Conservation (phyloP, 2,329 filamentous ascomycete genomes). For the Verticillium nonalfalfae region DNA sequence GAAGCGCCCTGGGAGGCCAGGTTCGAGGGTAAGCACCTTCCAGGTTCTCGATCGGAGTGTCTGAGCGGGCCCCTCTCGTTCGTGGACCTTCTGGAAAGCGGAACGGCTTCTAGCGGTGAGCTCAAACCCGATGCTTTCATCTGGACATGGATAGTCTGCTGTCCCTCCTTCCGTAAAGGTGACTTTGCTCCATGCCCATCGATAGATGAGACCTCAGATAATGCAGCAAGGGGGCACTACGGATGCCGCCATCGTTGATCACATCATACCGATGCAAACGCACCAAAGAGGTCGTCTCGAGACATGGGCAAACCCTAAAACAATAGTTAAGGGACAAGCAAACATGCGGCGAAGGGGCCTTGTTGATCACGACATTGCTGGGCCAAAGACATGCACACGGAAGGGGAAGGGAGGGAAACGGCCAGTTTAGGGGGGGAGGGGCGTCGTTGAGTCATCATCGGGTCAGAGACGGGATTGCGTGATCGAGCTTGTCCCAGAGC, state of each 20-base stretch:
- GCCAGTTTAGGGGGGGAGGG: not conserved
- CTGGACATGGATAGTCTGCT: too few relatives aligned
- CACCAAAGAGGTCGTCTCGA: not conserved
- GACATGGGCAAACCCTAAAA: not conserved
- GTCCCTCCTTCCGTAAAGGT: not conserved
- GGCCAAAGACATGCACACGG: not conserved
- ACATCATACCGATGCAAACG: not conserved
- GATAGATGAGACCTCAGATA: not conserved
- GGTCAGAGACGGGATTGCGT: slow-evolving; percentile 11
- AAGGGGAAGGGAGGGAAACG: too few relatives aligned
- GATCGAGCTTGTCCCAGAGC: slow-evolving; percentile 7
- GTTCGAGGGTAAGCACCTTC: not conserved
- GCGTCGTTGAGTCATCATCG: slow-evolving; percentile 9
- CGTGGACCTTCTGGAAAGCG: not conserved
- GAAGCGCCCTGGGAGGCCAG: not conserved
- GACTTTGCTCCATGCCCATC: not conserved
- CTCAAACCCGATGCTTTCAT: not conserved
- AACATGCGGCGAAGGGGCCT: not conserved
- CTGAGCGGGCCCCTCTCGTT: not conserved
- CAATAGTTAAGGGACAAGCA: not conserved
- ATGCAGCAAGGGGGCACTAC: not conserved
- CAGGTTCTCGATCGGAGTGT: not conserved
- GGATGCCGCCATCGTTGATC: not conserved
- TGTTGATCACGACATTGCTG: not conserved
- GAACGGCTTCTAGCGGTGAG: not conserved